Evolutionary conservation across 2,329 filamentous ascomycete genomes (phyloP).

Genomic region (Verticillium dahliae): DNA sequence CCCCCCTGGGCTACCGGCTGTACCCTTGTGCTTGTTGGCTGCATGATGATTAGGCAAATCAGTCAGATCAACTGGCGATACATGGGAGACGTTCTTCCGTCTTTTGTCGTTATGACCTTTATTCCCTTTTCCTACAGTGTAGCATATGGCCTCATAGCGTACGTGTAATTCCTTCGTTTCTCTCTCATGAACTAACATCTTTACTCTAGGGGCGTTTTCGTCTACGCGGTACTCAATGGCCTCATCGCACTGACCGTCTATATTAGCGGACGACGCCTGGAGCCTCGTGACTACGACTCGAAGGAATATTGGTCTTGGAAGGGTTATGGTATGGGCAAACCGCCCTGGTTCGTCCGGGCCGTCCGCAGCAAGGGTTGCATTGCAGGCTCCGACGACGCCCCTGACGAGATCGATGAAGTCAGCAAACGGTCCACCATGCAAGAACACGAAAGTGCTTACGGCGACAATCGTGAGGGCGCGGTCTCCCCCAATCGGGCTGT

Average conservation of each 20-base stretch:
- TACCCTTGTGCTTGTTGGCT: constrained; percentile 66
- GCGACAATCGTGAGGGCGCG: constrained; percentile 1
- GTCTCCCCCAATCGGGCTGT: constrained; percentile 4
- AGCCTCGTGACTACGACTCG: constrained; percentile 45
- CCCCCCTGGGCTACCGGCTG: constrained; percentile 74
- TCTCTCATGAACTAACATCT: too few species aligned
- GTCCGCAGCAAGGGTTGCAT: constrained; percentile 18
- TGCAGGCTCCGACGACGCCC: constrained; percentile 10
- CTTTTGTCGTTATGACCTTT: constrained; percentile 67
- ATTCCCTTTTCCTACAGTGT: constrained; percentile 78
- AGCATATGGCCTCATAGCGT: constrained; percentile 70
- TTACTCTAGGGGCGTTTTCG: constrained; percentile 41
- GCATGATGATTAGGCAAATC: constrained; percentile 71
- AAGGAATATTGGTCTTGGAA: constrained; percentile 53
- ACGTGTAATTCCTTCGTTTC: constrained; percentile 21
- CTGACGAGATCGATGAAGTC: constrained; percentile 9
- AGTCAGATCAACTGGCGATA: constrained; percentile 72
- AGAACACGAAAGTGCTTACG: constrained; percentile 10
- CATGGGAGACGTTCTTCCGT: constrained; percentile 68
- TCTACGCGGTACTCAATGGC: constrained; percentile 42
- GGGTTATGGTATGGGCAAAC: constrained; percentile 31
- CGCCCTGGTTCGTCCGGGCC: constrained; percentile 41
- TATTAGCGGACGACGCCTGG: constrained; percentile 32
- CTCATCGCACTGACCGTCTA: constrained; percentile 38
- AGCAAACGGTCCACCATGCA: constrained; percentile 12